phyloP scores from a whole-genome alignment of 768 basidiomycete species.

The Lactarius hengduanensis region DNA sequence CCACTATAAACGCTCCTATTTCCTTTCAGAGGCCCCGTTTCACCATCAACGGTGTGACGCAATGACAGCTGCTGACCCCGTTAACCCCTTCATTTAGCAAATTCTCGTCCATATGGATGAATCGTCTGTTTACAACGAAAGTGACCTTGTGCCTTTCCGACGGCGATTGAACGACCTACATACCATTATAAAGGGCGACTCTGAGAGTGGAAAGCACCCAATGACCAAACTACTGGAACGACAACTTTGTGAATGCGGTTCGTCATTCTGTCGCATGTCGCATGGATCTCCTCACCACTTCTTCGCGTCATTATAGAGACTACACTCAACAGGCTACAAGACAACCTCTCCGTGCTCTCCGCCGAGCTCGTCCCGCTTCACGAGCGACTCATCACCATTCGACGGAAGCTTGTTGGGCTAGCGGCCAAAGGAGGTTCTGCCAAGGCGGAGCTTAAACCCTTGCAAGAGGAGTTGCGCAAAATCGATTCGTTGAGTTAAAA shows the following conservation, averaged over 20 bases:
- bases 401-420: conserved; percentile 86
- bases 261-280: conserved; percentile 35
- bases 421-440: conserved; percentile 84
- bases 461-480: conserved; percentile 89
- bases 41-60: background rate
- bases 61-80: conserved; percentile 10
- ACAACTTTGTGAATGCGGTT: conserved; percentile 91
- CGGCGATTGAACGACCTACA: conserved; percentile 78
- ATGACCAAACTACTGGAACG: conserved; percentile 87
- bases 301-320: conserved; percentile 45
- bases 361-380: conserved; percentile 90
- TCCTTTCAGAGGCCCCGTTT: background rate
- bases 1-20: background rate
- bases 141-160: conserved; percentile 86
- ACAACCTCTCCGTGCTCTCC: conserved; percentile 82
- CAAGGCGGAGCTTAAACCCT: conserved; percentile 83
- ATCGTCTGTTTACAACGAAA: conserved; percentile 89
- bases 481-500: conserved; percentile 90
- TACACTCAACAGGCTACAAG: conserved; percentile 72
- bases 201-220: conserved; percentile 78
- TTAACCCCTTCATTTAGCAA: conserved; percentile 55
- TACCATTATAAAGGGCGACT: conserved; percentile 81
- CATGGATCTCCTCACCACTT: background rate
- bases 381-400: conserved; percentile 80
- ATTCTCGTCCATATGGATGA: conserved; percentile 95